Evolutionary conservation across 2,329 filamentous ascomycete species (phyloP), one percentile per base, ranked within the genome.

Genomic region (Ophiostoma populinum): DNA sequence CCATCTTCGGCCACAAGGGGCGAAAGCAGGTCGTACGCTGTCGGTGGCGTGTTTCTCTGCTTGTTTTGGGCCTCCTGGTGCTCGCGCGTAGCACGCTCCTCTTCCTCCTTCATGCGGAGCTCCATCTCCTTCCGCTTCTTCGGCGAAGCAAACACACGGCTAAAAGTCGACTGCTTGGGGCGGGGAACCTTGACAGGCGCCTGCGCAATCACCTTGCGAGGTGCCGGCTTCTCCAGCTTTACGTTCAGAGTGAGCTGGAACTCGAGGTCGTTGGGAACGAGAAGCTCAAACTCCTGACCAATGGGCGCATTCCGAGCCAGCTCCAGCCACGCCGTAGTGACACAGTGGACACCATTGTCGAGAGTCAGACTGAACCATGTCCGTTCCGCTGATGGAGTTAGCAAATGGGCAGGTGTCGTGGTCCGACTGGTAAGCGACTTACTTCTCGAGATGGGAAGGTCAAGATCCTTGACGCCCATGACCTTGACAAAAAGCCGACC

Each of bases 111-210:
- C 42, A 82, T 75, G 47, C 77, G 80, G 48, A 81, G 65, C 53
- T 95, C 90, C 51, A 87, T 70, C 56, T 95, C 90, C 61, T 92
- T 92, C 42, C 87, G 81, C 64, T 95, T 95, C 62, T 90, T 93
- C 10, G 90, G 90, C 5, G 86, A 93, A 8, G 83, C 80, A 53
- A 94, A 86, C 24, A 98, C 78, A 42, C 85, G 75, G 49, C 85
- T 90, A 55, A 98, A 92, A 24, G 83, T 78, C 1, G 82, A 92
- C 32, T 80, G 70, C 62, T 94, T 94, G 36, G 70, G 61, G 55
- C 77, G 74, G 49, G 58, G 47, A 19, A 64, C 54, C 52, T 82
- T 87, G 15, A 67, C 63, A 3, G 79, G 72, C 3, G 75, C 26
- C 15, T 19, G 27, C 24, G 60, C 58, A 2, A 59, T 51, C 2